Percentiles rank a stretch among this genome's conserved stretches.
These are phyloP conservation scores for Candida andamanensis DNA, from an alignment of 805 yeast genomes.

Conservation along the genomic window DNA sequence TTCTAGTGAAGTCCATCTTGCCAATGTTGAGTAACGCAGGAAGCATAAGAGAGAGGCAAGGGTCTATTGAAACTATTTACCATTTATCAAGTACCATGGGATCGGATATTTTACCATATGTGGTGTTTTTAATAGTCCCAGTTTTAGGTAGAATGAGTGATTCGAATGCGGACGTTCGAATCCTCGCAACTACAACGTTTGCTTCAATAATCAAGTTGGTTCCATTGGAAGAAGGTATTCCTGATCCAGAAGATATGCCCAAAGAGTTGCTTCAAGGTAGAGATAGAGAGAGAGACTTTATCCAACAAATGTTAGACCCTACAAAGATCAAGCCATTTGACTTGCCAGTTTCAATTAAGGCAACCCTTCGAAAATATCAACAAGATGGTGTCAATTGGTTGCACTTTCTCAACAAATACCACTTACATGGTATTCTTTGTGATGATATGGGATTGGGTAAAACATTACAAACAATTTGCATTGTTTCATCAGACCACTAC, in stretches of 20 bases:
- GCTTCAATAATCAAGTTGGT: conserved; percentile 93
- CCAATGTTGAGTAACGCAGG: conserved; percentile 80
- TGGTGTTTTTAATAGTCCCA: conserved; percentile 93
- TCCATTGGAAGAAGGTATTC: conserved; percentile 95
- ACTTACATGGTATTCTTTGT: conserved; percentile 93
- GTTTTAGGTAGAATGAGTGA: conserved; percentile 98
- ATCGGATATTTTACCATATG: conserved; percentile 82
- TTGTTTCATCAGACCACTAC: conserved; percentile 93
- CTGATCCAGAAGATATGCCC: conserved; percentile 92
- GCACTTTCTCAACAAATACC: conserved; percentile 90
- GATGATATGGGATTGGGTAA: conserved; percentile 99
- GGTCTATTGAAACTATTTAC: conserved; percentile 87
- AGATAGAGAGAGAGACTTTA: conserved; percentile 89
- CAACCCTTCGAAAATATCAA: conserved; percentile 89
- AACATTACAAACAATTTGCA: conserved; percentile 94
- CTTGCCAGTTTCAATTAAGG: conserved; percentile 86
- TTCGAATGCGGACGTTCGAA: conserved; percentile 79
- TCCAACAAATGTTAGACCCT: conserved; percentile 97
- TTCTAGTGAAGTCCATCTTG: conserved; percentile 67
- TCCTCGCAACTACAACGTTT: conserved; percentile 90
- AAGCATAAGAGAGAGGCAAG: conserved; percentile 71
- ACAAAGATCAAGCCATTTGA: conserved; percentile 81
- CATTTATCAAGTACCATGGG: conserved; percentile 87
- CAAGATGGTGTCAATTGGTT: conserved; percentile 99
- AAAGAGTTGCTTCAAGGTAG: conserved; percentile 77